Conservation (phyloP, 2,329 filamentous ascomycete species). For the Epichloe coenophiala region DNA sequence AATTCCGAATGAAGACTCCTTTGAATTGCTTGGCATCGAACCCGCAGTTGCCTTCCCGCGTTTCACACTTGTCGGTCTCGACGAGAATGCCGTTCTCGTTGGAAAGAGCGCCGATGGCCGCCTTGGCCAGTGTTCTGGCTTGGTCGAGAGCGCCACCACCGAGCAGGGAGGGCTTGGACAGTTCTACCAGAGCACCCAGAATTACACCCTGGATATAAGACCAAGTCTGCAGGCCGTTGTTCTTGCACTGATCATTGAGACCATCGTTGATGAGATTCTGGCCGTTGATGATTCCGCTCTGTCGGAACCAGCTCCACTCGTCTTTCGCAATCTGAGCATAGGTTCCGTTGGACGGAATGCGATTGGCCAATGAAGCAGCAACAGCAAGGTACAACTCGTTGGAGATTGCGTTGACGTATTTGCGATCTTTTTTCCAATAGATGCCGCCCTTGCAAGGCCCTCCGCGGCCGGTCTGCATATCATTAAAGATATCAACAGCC, state of each 20-base stretch:
- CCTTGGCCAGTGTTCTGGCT: conserved; percentile 37
- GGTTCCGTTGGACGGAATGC: conserved; percentile 26
- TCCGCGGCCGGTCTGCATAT: conserved; percentile 35
- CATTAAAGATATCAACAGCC: conserved; percentile 39
- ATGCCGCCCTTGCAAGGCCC: conserved; percentile 38
- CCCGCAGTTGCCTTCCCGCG: conserved; percentile 23
- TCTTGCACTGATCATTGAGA: conserved; percentile 32
- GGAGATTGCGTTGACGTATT: conserved; percentile 39
- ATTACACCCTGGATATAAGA: conserved; percentile 47
- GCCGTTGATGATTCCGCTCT: conserved; percentile 36
- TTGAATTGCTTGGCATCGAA: conserved; percentile 53
- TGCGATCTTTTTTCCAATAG: conserved; percentile 40
- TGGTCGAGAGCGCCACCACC: conserved; percentile 25
- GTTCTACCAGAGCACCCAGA: conserved; percentile 39
- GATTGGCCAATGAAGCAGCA: conserved; percentile 39
- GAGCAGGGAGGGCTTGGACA: conserved; percentile 27
- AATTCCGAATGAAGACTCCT: conserved; percentile 53
- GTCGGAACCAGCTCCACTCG: conserved; percentile 39
- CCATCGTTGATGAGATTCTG: conserved; percentile 41
- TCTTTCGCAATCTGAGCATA: conserved; percentile 35
- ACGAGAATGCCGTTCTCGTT: conserved; percentile 32
- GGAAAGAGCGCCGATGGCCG: conserved; percentile 32
- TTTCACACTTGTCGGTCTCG: conserved; percentile 22
- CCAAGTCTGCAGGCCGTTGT: conserved; percentile 38
- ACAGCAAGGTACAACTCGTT: conserved; percentile 45